Evolutionary conservation across 805 yeast genomes (phyloP).

Genomic region (Suhomyces sp.): DNA sequence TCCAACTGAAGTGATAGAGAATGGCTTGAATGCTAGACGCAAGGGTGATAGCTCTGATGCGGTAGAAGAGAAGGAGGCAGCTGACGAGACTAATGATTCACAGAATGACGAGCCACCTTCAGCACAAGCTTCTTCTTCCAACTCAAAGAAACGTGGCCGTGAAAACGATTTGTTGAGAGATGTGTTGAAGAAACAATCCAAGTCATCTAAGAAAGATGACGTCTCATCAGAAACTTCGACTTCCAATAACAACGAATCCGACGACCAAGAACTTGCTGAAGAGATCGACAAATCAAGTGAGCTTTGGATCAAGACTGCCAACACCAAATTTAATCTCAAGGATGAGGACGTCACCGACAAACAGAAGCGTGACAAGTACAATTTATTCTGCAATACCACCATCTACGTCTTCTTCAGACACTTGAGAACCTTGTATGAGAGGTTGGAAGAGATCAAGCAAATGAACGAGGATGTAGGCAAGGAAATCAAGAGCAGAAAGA

Average conservation of each 20-base stretch:
- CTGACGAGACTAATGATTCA: slow-evolving; percentile 13
- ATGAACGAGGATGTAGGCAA: slow-evolving; percentile 67
- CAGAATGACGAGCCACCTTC: slow-evolving; percentile 7
- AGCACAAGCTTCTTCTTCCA: slow-evolving; percentile 1
- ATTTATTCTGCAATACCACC: slow-evolving; percentile 83
- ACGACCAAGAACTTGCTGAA: slow-evolving; percentile 29
- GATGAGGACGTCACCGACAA: slow-evolving; percentile 17
- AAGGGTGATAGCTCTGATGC: slow-evolving; percentile 11
- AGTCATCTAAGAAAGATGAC: slow-evolving; percentile 33
- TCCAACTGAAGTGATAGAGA: slow-evolving; percentile 47
- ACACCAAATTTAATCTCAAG: slow-evolving; percentile 26
- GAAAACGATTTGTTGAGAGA: slow-evolving; percentile 57
- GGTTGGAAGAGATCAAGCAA: slow-evolving; percentile 73
- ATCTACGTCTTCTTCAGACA: slow-evolving; percentile 88
- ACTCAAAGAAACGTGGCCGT: slow-evolving; percentile 48
- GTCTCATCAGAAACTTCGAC: slow-evolving; percentile 26
- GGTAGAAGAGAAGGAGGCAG: slow-evolving; percentile 12
- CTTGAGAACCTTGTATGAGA: slow-evolving; percentile 73
- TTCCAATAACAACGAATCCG: slow-evolving; percentile 24
- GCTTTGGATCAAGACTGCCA: slow-evolving; percentile 40
- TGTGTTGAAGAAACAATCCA: slow-evolving; percentile 54
- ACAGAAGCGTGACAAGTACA: slow-evolving; percentile 54
- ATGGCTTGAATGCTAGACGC: slow-evolving; percentile 24
- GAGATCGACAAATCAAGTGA: slow-evolving; percentile 39
- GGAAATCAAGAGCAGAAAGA: slow-evolving; percentile 63